These are phyloP conservation scores for Erigeron philadelphicus DNA, from an alignment of 140 eudicot genomes.

Conservation along the genomic window DNA sequence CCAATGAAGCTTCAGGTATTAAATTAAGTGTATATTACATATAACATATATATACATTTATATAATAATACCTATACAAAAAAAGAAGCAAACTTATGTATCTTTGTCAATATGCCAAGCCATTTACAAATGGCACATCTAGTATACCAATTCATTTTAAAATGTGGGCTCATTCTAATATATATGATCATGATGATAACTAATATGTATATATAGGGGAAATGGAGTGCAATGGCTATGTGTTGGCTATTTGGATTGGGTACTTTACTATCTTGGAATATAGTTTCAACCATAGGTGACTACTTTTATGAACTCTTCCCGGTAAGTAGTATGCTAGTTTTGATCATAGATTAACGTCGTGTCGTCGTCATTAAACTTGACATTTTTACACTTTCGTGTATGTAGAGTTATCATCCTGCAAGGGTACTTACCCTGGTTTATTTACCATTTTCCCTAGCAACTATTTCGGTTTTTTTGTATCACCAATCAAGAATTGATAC, in stretches of 20 bases:
- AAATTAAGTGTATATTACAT: no score
- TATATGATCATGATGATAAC: background rate
- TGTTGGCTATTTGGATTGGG: slow-evolving; percentile 65
- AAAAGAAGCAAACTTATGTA: no score
- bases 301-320: slow-evolving; percentile 58
- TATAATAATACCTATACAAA: no score
- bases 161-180: background rate
- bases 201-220: slow-evolving; percentile 44
- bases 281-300: slow-evolving; percentile 55
- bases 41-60: no score
- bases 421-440: slow-evolving; percentile 72
- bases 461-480: slow-evolving; percentile 41
- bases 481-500: slow-evolving; percentile 56
- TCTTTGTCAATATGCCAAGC: no score
- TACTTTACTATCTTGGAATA: slow-evolving; percentile 36
- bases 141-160: no score
- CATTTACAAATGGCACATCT: no score
- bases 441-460: slow-evolving; percentile 61
- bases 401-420: slow-evolving; percentile 61
- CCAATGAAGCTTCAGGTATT: background rate
- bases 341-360: background rate
- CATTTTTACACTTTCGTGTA: background rate
- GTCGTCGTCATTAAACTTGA: background rate
- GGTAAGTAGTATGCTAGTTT: slow-evolving; percentile 37
- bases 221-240: slow-evolving; percentile 32